Evolutionary conservation across 1,139 yeast species (phyloP), one percentile per base, ranked within the genome.

Genomic region (Geotrichum citri-aurantii): DNA sequence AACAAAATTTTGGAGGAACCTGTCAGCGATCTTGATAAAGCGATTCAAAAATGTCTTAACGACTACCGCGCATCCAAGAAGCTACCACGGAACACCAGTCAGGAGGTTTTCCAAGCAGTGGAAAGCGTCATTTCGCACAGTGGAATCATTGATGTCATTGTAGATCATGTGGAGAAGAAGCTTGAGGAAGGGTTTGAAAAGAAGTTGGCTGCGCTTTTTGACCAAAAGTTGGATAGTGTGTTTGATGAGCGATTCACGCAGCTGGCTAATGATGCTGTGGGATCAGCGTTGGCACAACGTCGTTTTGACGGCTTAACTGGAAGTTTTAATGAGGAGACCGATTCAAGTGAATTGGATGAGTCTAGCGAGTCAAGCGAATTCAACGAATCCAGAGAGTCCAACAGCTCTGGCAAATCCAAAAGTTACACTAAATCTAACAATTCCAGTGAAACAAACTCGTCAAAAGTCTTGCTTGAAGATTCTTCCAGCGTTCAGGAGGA

Each of bases 51-150:
- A 8, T 51, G 55, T 12, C 50, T 57, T 6, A 14, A 55, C 7
- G 17, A 49, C 4, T 57, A 46, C 29, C 54, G 47, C 21, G 12
- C 49, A 29, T 53, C 59, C 2, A 23, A 51, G 12, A 50, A 23
- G 6, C 31, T 54, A 14, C 57, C 59, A 3, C 33, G 24, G 5
- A 40, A 52, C 24, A 42, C 49, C 8, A 50, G 53, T 42, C 17
- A 6, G 11, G 46, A 49, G 11, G n/a, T 31, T 7, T 50, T 57
- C 19, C 40, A 53, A 4, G 19, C 42, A 10, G 23, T 57, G 14
- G 53, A 52, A 33, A 49, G 33, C 1, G 48, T 54, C 5, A 55
- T 57, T 31, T 21, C 50, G 11, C 49, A 57, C n/a, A 57, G 59
- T 50, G 59, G 59, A n/a, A 37, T 57, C 14, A 10, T 57, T 19